Evolutionary conservation across 139 green algal species (phyloP), one percentile per base, ranked within the genome.

Genomic region (Auxenochlorella protothecoides): DNA sequence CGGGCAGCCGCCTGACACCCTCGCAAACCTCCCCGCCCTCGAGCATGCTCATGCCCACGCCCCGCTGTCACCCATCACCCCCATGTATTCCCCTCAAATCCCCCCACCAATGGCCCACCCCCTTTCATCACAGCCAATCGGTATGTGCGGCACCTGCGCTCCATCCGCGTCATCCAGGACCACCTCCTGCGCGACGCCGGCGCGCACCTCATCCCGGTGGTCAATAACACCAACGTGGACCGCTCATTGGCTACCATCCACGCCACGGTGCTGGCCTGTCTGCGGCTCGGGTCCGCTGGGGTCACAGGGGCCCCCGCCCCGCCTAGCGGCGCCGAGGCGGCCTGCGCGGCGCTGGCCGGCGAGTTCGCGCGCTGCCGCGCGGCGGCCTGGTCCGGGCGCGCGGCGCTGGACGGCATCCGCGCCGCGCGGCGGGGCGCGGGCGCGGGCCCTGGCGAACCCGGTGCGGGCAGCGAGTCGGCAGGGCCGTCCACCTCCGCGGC

Each of bases 171-270:
- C 54, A 97, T 97, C 75, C 91, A 96, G 81, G 86, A 92, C 60
- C 89, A 89, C 77, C 72, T 96, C 71, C 72, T 85, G 7, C 68
- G 72, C n/a, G 86, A 83, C 56, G 92, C 92, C 3, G 89, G 94
- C 63, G 87, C 85, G 73, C 82, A 92, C 70, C 53, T 70, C 55
- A 80, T 97, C 10, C 92, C 92, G 0, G 84, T 85, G 66, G 91
- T 97, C 16, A 86, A 97, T 80, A 97, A 97, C 85, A 92, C 89
- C 53, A 96, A 96, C 76, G 86, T 97, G 44, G 92, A 97, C 73
- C 76, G 87, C 16, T 90, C 81, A 55, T 84, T 97, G 14, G 92
- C 83, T 13, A 79, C 86, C 70, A 96, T 97, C n/a, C 91, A 97
- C 76, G 81, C 87, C 8, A 93, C 89, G 7, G 71, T 95, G 53